Evolutionary conservation across 768 basidiomycete genomes (phyloP).

Genomic region (Termitomyces sp.): DNA sequence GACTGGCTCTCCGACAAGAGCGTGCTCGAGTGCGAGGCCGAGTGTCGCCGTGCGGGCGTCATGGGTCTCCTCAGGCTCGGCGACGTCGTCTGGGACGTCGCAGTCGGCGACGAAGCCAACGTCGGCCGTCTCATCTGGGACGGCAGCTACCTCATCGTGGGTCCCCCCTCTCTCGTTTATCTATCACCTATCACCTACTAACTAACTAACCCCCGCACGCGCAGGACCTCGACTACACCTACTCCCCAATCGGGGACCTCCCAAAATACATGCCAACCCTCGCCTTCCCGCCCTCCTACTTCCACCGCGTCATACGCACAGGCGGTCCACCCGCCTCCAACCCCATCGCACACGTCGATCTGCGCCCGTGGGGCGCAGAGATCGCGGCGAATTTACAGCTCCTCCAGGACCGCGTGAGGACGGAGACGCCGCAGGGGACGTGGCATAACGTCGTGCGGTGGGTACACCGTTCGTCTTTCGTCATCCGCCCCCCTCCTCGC

Average conservation of each 20-base stretch:
- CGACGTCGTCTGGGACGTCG: slow-evolving; percentile 85
- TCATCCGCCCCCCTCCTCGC: slow-evolving; percentile 42
- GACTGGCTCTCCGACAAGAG: slow-evolving; percentile 83
- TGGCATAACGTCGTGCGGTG: slow-evolving; percentile 81
- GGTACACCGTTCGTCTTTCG: slow-evolving; percentile 78
- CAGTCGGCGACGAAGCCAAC: slow-evolving; percentile 83
- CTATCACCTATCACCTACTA: too few relatives aligned
- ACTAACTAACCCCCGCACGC: too few relatives aligned
- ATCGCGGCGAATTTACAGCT: slow-evolving; percentile 70
- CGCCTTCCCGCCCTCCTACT: slow-evolving; percentile 84
- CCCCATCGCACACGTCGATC: slow-evolving; percentile 67
- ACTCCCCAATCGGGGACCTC: slow-evolving; percentile 68
- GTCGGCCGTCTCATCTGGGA: slow-evolving; percentile 84
- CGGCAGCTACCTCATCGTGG: slow-evolving; percentile 80
- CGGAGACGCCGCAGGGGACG: slow-evolving; percentile 81
- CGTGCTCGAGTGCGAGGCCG: slow-evolving; percentile 77
- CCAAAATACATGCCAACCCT: slow-evolving; percentile 77
- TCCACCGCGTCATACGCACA: slow-evolving; percentile 78
- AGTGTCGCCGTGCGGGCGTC: slow-evolving; percentile 68
- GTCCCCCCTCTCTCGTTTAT: too few relatives aligned
- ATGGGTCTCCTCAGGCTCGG: slow-evolving; percentile 60
- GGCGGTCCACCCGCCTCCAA: slow-evolving; percentile 37
- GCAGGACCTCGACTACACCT: slow-evolving; percentile 83
- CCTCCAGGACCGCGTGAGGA: slow-evolving; percentile 69
- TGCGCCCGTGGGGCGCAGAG: slow-evolving; percentile 76